Evolutionary conservation across 2,329 filamentous ascomycete genomes (phyloP).

Genomic region (Penicillium verrucosum): DNA sequence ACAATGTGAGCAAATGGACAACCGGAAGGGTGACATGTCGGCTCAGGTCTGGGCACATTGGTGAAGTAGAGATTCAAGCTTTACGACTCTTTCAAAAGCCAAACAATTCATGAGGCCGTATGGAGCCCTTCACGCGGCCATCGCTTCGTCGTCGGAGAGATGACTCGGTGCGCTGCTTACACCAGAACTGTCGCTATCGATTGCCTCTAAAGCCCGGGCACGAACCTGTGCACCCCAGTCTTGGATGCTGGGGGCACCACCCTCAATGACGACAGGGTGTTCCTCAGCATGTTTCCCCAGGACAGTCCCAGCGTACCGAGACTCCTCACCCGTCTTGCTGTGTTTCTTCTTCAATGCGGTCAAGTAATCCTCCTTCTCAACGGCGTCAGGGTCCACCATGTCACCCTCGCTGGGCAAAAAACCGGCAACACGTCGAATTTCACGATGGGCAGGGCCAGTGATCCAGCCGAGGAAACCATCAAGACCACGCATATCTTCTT

Average conservation of each 20-base stretch:
- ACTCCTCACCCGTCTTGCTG: slow-evolving; percentile 82
- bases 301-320: slow-evolving; percentile 78
- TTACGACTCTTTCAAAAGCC: background rate
- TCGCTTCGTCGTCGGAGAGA: slow-evolving; percentile 37
- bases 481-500: slow-evolving; percentile 76
- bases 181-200: slow-evolving; percentile 35
- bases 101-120: background rate
- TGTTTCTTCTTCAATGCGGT: slow-evolving; percentile 86
- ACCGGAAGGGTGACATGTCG: background rate
- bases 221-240: slow-evolving; percentile 56
- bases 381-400: slow-evolving; percentile 49
- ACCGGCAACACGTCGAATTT: slow-evolving; percentile 77
- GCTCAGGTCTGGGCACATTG: background rate
- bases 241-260: slow-evolving; percentile 65
- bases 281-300: slow-evolving; percentile 72
- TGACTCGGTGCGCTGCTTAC: slow-evolving; percentile 42
- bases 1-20: background rate
- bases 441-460: slow-evolving; percentile 66
- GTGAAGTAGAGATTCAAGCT: background rate
- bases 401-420: slow-evolving; percentile 59
- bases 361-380: slow-evolving; percentile 67
- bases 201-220: slow-evolving; percentile 29
- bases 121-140: slow-evolving; percentile 31
- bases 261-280: slow-evolving; percentile 72
- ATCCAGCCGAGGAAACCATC: slow-evolving; percentile 79